These are phyloP conservation scores for Umbelopsis sp. DNA, from an alignment of 192 early-diverging fungal species.

Conservation along the genomic window DNA sequence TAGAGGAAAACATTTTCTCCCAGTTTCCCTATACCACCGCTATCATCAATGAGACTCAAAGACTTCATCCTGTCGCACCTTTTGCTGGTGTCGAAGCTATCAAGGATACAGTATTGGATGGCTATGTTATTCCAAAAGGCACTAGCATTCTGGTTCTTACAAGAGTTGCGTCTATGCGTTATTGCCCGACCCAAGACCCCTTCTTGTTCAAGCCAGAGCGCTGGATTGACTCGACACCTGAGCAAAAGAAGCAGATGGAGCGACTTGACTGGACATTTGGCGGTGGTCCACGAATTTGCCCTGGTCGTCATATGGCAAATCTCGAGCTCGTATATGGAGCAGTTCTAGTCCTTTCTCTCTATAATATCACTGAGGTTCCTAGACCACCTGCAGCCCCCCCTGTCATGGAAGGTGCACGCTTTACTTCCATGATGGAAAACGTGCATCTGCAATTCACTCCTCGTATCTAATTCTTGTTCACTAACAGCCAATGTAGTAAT, in stretches of 20 bases:
- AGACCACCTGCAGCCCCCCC: neutral
- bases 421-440: constrained; percentile 15
- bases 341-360: neutral
- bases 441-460: neutral
- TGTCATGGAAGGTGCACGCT: neutral
- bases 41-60: neutral
- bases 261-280: constrained; percentile 7
- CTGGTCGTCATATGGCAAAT: constrained; percentile 20
- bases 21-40: constrained; percentile 13
- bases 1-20: neutral
- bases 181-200: constrained; percentile 8
- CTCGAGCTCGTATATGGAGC: neutral
- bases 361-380: neutral
- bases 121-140: constrained; percentile 6
- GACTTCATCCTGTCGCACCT: neutral
- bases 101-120: neutral
- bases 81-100: constrained; percentile 6
- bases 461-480: neutral
- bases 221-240: constrained; percentile 1
- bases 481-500: neutral
- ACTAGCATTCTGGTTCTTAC: neutral
- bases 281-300: constrained; percentile 9
- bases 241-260: neutral
- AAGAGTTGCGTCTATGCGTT: neutral
- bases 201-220: constrained; percentile 20